Evolutionary conservation across 2,329 filamentous ascomycete genomes (phyloP).

Genomic region (Aaosphaeria pasadenensis): DNA sequence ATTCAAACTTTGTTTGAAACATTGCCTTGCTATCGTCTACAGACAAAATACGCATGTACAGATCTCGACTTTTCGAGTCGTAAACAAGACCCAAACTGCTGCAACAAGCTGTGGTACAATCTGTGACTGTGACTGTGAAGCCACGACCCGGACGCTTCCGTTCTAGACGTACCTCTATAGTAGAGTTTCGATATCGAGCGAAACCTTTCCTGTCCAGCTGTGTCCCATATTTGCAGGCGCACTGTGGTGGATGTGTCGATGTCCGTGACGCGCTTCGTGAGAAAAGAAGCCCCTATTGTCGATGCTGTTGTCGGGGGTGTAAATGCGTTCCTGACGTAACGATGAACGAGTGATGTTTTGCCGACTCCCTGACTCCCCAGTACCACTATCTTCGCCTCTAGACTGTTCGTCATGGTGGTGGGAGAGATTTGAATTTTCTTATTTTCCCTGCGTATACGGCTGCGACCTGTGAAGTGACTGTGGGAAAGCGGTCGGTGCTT

Average conservation of each 20-base stretch:
- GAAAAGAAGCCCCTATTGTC: slow-evolving; percentile 51
- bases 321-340: slow-evolving; percentile 71
- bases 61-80: too few species aligned
- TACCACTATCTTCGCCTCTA: slow-evolving; percentile 80
- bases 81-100: too few species aligned
- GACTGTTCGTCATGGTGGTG: slow-evolving; percentile 45
- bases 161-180: slow-evolving; percentile 60
- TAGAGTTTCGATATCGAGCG: slow-evolving; percentile 92
- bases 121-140: too few species aligned
- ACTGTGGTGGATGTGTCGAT: slow-evolving; percentile 82
- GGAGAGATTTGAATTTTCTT: neutral
- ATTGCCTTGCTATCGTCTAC: too few species aligned
- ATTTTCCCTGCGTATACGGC: too few species aligned
- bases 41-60: too few species aligned
- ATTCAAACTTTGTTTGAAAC: too few species aligned
- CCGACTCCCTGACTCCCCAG: slow-evolving; percentile 77
- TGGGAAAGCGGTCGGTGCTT: neutral
- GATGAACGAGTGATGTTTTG: slow-evolving; percentile 74
- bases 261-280: slow-evolving; percentile 69
- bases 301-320: slow-evolving; percentile 53
- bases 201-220: slow-evolving; percentile 92
- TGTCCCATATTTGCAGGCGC: slow-evolving; percentile 95
- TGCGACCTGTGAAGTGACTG: too few species aligned
- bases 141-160: neutral
- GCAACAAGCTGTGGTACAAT: too few species aligned